phyloP scores from a whole-genome alignment of 2,329 filamentous ascomycete genomes.

The Epichloe typhina region DNA sequence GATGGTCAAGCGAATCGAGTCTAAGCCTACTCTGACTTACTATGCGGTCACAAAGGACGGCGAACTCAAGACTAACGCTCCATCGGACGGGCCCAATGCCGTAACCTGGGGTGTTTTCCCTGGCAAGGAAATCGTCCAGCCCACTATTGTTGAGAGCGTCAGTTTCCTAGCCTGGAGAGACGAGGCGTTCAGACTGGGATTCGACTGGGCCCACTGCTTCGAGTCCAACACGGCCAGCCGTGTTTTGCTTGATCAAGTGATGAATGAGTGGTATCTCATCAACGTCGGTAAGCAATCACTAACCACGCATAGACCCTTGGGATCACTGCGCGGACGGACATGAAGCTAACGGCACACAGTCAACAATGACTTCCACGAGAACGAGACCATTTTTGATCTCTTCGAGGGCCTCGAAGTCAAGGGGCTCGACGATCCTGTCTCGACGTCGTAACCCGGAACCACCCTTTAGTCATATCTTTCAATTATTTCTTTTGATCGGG shows the following conservation, averaged over 20 bases:
- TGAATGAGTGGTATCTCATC: constrained; percentile 84
- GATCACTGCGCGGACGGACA: background rate
- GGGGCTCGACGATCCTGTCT: constrained; percentile 37
- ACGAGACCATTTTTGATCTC: constrained; percentile 67
- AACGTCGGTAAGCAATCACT: constrained; percentile 63
- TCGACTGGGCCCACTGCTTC: constrained; percentile 91
- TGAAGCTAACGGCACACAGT: constrained; percentile 37
- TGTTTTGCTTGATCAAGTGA: constrained; percentile 65
- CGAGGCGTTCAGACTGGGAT: constrained; percentile 83
- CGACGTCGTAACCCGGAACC: constrained; percentile 1
- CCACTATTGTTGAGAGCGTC: constrained; percentile 96
- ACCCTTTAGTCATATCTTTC: background rate
- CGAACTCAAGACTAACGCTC: constrained; percentile 71
- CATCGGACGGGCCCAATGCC: constrained; percentile 82
- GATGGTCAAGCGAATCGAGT: constrained; percentile 64
- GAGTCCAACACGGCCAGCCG: constrained; percentile 63
- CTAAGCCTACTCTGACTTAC: constrained; percentile 75
- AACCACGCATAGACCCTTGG: background rate
- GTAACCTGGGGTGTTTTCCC: constrained; percentile 98
- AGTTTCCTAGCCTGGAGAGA: constrained; percentile 98
- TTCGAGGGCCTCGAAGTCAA: constrained; percentile 67
- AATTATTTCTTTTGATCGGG: background rate
- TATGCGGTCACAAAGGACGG: constrained; percentile 83
- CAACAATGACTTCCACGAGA: constrained; percentile 93
- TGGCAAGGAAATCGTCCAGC: constrained; percentile 98